Evolutionary conservation across 2,329 filamentous ascomycete genomes (phyloP), one percentile per base, ranked within the genome.

Genomic region (Alternaria rosae): DNA sequence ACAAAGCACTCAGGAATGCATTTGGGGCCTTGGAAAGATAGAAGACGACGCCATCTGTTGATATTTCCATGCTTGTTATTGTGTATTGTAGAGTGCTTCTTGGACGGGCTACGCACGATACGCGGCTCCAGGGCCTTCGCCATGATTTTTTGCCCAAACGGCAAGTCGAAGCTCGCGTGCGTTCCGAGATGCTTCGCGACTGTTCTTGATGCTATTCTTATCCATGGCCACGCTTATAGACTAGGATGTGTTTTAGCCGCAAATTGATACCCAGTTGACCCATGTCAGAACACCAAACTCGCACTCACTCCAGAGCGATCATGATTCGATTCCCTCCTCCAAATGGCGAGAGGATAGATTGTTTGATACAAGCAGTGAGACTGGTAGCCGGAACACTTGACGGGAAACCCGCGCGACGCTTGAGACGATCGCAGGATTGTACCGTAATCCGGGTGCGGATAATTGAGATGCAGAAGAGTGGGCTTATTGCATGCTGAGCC

Each of bases 191-290:
- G 30, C 43, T 47, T 51, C 23, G 28, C 20, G 56, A 53, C 25
- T 43, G 43, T 42, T 35, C 5, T 44, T 59, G 61, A 54, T 66
- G 43, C 66, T 75, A 74, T 75, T 75, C 68, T 72, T 61, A 62
- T 69, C 51, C 20, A 32, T 38, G 20, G 59, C 45, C 41, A 44
- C 58, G 48, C 52, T 55, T 54, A 55, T 59, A 57, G 59, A 43
- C 59, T 59, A 59, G 58, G 56, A 26, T 44, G 48, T 62, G 54
- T 70, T 61, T 74, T 75, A 74, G 48, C 72, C 72, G 71, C 63
- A 75, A 57, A 74, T 72, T 75, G 64, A 59, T 32, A 48, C 57
- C 42, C 32, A 57, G 54, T 41, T 25, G 26, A 66, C 48, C 68
- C 68, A 47, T 66, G 70, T 59, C 54, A 21, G 11, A 50, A 48